Conservation (phyloP, 2,329 filamentous ascomycete genomes). For the Colletotrichum graminicola region DNA sequence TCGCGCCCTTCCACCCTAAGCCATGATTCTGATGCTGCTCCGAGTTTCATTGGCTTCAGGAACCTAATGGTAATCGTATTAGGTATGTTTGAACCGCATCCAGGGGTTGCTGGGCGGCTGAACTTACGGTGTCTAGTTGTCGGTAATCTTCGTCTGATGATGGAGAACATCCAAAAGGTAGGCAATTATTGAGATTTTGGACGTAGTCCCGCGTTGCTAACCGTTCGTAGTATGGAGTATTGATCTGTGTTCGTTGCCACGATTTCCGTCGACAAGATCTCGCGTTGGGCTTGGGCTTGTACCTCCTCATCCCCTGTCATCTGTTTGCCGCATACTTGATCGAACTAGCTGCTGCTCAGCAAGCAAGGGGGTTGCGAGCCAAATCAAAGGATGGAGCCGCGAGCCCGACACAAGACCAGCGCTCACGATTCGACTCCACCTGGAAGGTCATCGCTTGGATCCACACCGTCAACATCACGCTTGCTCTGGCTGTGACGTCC, state of each 20-base stretch:
- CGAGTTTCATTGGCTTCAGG: slow-evolving; percentile 92
- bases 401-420: slow-evolving; percentile 70
- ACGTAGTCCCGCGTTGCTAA: slow-evolving; percentile 34
- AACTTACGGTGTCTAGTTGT: slow-evolving; percentile 70
- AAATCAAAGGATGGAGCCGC: slow-evolving; percentile 64
- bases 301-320: slow-evolving; percentile 89
- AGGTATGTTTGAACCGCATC: slow-evolving; percentile 62
- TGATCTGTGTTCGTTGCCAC: slow-evolving; percentile 92
- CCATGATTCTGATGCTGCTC: slow-evolving; percentile 79
- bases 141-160: slow-evolving; percentile 92
- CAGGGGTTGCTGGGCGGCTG: slow-evolving; percentile 11
- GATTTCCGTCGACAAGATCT: slow-evolving; percentile 86
- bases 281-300: slow-evolving; percentile 80
- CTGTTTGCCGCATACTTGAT: slow-evolving; percentile 92
- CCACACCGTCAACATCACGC: slow-evolving; percentile 85
- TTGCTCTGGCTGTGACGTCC: slow-evolving; percentile 84
- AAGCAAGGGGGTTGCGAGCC: slow-evolving; percentile 77
- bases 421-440: slow-evolving; percentile 75
- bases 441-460: slow-evolving; percentile 86
- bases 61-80: slow-evolving; percentile 97
- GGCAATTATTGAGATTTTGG: background rate
- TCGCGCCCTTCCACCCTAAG: slow-evolving; percentile 84
- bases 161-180: slow-evolving; percentile 97
- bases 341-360: slow-evolving; percentile 83
- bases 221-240: slow-evolving; percentile 82